Percentiles rank a stretch among this genome's conserved stretches.
Evolutionary conservation across 306 rosid genomes (phyloP).

Genomic region (Potentilla sterilis): DNA sequence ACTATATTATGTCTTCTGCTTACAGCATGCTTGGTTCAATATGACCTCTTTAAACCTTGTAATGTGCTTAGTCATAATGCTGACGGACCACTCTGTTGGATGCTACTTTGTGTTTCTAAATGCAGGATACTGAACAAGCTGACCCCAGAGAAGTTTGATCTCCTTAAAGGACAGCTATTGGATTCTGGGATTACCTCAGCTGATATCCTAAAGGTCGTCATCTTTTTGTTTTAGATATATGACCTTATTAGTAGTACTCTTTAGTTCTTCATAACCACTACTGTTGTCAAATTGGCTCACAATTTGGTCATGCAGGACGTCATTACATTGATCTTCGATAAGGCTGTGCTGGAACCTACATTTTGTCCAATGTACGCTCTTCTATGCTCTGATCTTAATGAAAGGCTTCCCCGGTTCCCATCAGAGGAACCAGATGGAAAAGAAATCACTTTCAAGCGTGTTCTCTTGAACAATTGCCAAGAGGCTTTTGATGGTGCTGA

Average conservation of each 20-base stretch:
- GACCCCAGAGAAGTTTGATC: conserved; percentile 98
- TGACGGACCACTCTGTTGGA: not conserved
- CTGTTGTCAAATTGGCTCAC: conserved; percentile 22
- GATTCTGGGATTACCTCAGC: conserved; percentile 93
- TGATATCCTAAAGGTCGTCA: conserved; percentile 75
- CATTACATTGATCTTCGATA: conserved; percentile 82
- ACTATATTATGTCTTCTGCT: not conserved
- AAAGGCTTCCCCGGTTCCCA: conserved; percentile 84
- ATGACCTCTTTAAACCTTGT: not conserved
- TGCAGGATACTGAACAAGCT: conserved; percentile 92
- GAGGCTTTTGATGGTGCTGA: conserved; percentile 98
- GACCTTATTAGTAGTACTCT: not conserved
- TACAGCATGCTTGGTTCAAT: not conserved
- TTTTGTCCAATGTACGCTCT: conserved; percentile 98
- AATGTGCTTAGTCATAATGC: not conserved
- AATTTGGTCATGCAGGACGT: conserved; percentile 63
- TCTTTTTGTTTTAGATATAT: conserved; percentile 1
- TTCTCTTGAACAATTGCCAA: conserved; percentile 86
- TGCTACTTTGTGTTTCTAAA: not conserved
- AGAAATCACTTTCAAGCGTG: conserved; percentile 82
- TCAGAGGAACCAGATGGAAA: conserved; percentile 87
- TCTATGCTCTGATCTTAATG: conserved; percentile 80
- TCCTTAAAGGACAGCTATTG: conserved; percentile 89
- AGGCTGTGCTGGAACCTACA: conserved; percentile 97
- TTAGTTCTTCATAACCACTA: conserved; percentile 4